Evolutionary conservation across 2,329 filamentous ascomycete genomes (phyloP).

Genomic region (Penicillium sp.): DNA sequence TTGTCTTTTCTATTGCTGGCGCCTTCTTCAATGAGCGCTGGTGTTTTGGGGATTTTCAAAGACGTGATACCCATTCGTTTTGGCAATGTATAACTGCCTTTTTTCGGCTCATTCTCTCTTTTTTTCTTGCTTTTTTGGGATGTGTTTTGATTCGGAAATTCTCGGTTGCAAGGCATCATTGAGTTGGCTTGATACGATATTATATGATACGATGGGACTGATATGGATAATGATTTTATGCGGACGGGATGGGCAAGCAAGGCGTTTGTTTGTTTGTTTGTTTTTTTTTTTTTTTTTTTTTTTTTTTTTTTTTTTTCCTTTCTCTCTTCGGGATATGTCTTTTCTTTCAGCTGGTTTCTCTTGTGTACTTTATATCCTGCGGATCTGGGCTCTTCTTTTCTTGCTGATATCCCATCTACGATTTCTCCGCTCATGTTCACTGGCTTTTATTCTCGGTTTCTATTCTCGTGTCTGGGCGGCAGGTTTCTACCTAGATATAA

Average conservation of each 20-base stretch:
- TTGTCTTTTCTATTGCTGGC: slow-evolving; percentile 11
- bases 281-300: slow-evolving; percentile 7
- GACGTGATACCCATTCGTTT: slow-evolving; percentile 34
- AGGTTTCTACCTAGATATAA: too few relatives aligned
- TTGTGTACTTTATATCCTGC: neutral
- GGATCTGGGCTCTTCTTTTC: slow-evolving; percentile 1
- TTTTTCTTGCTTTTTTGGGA: slow-evolving; percentile 2
- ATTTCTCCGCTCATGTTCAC: too few relatives aligned
- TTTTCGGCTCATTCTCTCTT: too few relatives aligned
- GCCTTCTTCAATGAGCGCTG: slow-evolving; percentile 24
- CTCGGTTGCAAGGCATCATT: too few relatives aligned
- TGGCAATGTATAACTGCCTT: too few relatives aligned
- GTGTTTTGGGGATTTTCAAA: slow-evolving; percentile 24
- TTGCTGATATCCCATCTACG: too few relatives aligned
- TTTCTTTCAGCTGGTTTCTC: neutral
- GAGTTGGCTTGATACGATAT: too few relatives aligned
- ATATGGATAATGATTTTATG: slow-evolving; percentile 8
- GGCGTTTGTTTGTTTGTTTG: slow-evolving; percentile 16
- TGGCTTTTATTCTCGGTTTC: too few relatives aligned
- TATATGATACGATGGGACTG: slow-evolving; percentile 7
- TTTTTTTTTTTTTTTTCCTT: slow-evolving; percentile 8
- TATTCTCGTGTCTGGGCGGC: too few relatives aligned
- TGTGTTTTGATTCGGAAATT: too few relatives aligned
- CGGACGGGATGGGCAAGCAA: slow-evolving; percentile 8
- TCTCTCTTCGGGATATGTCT: slow-evolving; percentile 3